These are phyloP conservation scores for Schizopora paradoxa DNA, from an alignment of 1,284 basidiomycete species.

Conservation along the genomic window DNA sequence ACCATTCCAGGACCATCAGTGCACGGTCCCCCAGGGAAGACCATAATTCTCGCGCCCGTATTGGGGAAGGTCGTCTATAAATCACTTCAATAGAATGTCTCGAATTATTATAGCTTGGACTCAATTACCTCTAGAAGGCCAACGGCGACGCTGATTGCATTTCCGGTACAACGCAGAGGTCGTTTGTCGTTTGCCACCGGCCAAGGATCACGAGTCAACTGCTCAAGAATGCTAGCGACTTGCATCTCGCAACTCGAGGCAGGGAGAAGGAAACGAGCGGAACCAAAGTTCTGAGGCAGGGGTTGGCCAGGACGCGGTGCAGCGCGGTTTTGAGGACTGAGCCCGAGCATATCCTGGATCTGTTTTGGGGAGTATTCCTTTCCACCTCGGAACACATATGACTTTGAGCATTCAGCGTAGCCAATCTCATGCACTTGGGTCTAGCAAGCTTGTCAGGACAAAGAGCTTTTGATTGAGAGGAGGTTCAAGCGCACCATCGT, in stretches of 20 bases:
- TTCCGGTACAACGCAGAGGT: constrained; percentile 93
- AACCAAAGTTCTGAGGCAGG: constrained; percentile 80
- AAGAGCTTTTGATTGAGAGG: constrained; percentile 1
- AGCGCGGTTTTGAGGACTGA: constrained; percentile 71
- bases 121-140: constrained; percentile 80
- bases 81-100: constrained; percentile 5
- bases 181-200: constrained; percentile 95
- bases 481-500: constrained; percentile 76
- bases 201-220: constrained; percentile 92
- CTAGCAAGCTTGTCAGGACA: constrained; percentile 35
- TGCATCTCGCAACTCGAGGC: constrained; percentile 95
- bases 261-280: constrained; percentile 91
- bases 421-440: constrained; percentile 99
- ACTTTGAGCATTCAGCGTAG: constrained; percentile 94
- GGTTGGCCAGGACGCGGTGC: constrained; percentile 84
- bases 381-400: constrained; percentile 98
- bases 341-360: constrained; percentile 97
- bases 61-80: constrained; percentile 85
- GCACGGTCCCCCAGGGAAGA: constrained; percentile 94
- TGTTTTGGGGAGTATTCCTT: constrained; percentile 98
- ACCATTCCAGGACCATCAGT: constrained; percentile 98
- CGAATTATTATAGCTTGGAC: background rate
- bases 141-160: constrained; percentile 90
- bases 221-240: constrained; percentile 90
- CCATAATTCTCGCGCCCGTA: constrained; percentile 94